These are phyloP conservation scores for Lycium barbarum DNA, from an alignment of 257 asterid species.

Conservation along the genomic window DNA sequence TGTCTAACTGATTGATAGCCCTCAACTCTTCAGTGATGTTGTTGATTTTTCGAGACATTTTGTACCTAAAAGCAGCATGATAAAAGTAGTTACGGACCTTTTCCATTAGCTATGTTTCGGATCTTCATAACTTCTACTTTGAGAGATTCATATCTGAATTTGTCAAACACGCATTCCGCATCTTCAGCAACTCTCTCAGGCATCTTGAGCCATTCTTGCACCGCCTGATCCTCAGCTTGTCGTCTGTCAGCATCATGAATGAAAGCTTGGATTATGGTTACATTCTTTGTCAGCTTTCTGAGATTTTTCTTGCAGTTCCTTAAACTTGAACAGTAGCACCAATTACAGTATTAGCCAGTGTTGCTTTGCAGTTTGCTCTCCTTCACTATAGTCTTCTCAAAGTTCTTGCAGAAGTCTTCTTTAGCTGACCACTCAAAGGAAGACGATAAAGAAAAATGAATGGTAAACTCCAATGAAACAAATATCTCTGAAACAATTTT, in stretches of 20 bases:
- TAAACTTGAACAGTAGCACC: no score
- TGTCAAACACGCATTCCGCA: conserved; percentile 37
- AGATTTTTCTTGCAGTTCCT: conserved; percentile 23
- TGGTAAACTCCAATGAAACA: no score
- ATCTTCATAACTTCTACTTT: neutral
- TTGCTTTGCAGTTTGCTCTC: no score
- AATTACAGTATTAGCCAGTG: no score
- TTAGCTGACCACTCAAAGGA: no score
- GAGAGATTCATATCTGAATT: conserved; percentile 24
- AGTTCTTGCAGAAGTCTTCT: no score
- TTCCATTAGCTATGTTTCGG: neutral
- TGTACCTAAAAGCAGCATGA: neutral
- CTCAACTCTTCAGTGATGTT: conserved; percentile 25
- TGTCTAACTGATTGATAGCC: conserved; percentile 17
- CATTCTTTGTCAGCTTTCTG: neutral
- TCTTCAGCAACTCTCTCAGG: conserved; percentile 32
- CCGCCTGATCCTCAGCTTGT: neutral
- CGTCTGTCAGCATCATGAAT: conserved; percentile 33
- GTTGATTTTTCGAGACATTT: conserved; percentile 34
- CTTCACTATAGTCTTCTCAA: no score
- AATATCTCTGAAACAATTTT: no score
- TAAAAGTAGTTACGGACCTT: conserved; percentile 22
- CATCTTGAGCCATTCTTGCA: conserved; percentile 35
- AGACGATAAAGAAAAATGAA: no score
- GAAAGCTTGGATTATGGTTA: conserved; percentile 26